phyloP scores from a whole-genome alignment of 257 asterid genomes.

The Ilex aquifolium region DNA sequence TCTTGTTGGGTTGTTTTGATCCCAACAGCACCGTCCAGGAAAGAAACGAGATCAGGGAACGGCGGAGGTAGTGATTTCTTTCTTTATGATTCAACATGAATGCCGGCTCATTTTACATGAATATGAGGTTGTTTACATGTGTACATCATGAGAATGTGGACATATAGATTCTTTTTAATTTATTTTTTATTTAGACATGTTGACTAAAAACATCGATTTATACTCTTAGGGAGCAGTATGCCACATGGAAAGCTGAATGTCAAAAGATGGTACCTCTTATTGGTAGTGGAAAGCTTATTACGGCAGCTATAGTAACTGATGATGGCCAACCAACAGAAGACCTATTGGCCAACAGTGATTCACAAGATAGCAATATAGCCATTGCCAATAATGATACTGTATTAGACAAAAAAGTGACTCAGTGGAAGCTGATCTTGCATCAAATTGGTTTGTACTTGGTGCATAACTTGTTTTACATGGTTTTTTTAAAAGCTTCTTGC shows the following conservation, averaged over 20 bases:
- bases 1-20: conserved; percentile 89
- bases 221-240: conserved; percentile 65
- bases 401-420: conserved; percentile 47
- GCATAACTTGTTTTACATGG: conserved; percentile 11
- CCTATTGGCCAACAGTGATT: conserved; percentile 18
- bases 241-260: conserved; percentile 71
- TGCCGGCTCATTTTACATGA: no score
- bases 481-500: neutral
- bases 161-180: neutral
- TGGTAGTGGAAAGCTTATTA: conserved; percentile 79
- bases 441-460: conserved; percentile 69
- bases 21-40: conserved; percentile 73
- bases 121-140: no score
- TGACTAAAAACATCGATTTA: conserved; percentile 7
- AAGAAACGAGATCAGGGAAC: conserved; percentile 59
- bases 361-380: conserved; percentile 12
- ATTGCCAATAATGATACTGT: conserved; percentile 25
- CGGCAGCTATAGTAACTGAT: conserved; percentile 54
- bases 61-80: conserved; percentile 51
- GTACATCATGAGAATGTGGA: no score
- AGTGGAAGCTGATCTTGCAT: conserved; percentile 70
- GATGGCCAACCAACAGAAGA: conserved; percentile 55
- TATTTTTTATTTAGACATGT: neutral
- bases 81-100: conserved; percentile 2
- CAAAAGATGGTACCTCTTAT: conserved; percentile 58